Base-by-base conservation (phyloP, 1,139 yeast genomes). In the Taiozyma sp. region DNA sequence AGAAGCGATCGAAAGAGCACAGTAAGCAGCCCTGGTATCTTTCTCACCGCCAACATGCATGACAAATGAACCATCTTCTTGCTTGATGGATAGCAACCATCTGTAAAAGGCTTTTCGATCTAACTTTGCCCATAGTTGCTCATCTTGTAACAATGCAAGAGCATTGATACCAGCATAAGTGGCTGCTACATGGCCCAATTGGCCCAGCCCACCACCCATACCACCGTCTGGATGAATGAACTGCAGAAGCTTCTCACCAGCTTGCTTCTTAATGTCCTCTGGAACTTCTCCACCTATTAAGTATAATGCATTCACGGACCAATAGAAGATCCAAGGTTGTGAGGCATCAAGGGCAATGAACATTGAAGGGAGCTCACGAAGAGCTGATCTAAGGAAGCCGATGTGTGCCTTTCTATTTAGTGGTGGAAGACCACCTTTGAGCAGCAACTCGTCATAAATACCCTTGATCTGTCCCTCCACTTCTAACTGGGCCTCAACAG, bases 261-360 rank as follows among this genome's bases (percentile, higher is more conserved):
- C 63, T 23, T 57, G 51, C 16, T 46, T 51, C 44, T 59, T 63
- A 52, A 49, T 49, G 53, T 67, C 60, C 12, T 56, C 45, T 8
- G 64, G 54, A 23, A 68, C 49, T 0, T 61, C 63, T 4, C 54
- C 64, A 1, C 73, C 74, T 27, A 84, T 56, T 3, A 81, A 51
- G 6, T 66, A 59, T 45, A 77, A 58, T 0, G 91, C 74, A 64
- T 90, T 91, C 43, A 80, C 62, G 2, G 86, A 69, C 99, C 99
- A 93, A 67, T 88, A 92, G 3, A 87, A 56, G 67, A 93, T 71
- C 99, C 99, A 95, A 0, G 96, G 84, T 56, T 87, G 92, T 27
- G 96, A 87, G 0, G 97, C 93, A 68, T 93, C 98, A 46, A 89
- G 72, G 0, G 70, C 65, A 14, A 56, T 73, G 70, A 47, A 70